A percentile compares a stretch with the other conserved stretches of the same genome.
Evolutionary conservation across 306 rosid species (phyloP).

Genomic region (Cucumis cinereus): DNA sequence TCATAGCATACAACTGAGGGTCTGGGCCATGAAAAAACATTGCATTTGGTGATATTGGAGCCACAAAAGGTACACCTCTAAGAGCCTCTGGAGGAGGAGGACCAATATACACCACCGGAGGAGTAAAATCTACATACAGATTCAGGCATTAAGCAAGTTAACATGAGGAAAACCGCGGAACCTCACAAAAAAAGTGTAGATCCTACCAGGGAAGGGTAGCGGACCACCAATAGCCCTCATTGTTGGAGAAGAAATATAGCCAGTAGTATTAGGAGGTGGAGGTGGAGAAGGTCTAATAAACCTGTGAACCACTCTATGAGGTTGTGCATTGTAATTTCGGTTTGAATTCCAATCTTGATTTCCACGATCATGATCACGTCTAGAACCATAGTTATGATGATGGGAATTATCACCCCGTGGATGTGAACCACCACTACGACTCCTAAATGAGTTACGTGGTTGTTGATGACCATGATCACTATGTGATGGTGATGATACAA

Average conservation of each 20-base stretch:
- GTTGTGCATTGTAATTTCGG: constrained; percentile 37
- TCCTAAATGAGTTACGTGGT: constrained; percentile 40
- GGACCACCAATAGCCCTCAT: constrained; percentile 40
- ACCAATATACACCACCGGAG: constrained; percentile 34
- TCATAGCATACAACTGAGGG: constrained; percentile 44
- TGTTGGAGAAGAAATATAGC: constrained; percentile 34
- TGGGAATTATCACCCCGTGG: constrained; percentile 62
- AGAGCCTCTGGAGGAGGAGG: constrained; percentile 34
- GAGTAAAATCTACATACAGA: constrained; percentile 34
- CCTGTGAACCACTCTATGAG: constrained; percentile 37
- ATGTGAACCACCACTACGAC: constrained; percentile 47
- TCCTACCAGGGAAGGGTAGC: constrained; percentile 54
- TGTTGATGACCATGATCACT: constrained; percentile 41
- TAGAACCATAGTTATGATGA: constrained; percentile 40
- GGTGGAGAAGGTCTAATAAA: constrained; percentile 44
- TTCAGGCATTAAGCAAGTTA: constrained; percentile 8
- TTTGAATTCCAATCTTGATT: constrained; percentile 63
- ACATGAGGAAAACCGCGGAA: neutral
- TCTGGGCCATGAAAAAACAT: constrained; percentile 32
- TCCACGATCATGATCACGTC: constrained; percentile 76
- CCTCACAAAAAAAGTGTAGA: neutral
- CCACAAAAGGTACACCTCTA: constrained; percentile 37
- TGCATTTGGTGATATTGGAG: constrained; percentile 34
- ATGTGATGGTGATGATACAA: constrained; percentile 29
- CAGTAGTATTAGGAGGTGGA: constrained; percentile 35